Evolutionary conservation across 495 filamentous ascomycete genomes (phyloP), one percentile per base, ranked within the genome.

Genomic region (Neurospora intermedia): DNA sequence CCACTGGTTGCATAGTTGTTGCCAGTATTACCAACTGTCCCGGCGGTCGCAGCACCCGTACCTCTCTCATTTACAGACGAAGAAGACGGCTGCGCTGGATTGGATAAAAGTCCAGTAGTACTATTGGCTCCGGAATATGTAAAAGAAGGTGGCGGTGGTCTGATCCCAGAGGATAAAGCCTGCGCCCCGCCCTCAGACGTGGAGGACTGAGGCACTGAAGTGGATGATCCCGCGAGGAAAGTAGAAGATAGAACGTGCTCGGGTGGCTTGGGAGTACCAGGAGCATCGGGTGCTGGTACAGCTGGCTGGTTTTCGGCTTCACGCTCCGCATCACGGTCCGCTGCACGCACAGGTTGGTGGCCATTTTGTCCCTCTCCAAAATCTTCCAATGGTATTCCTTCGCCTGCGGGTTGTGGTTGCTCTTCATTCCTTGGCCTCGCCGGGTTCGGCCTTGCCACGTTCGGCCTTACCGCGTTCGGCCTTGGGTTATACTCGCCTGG

Each of bases 401-500:
- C 46, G n/a, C 10, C 9, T 54, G 4, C n/a, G 46, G n/a, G 9
- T 2, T 23, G 9, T 23, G 46, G n/a, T 4, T 13, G 31, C 2
- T 31, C 20, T 31, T 31, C 11, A 16, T 59, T 2, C 48, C 11
- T 4, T 59, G 8, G 11, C 18, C 20, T 54, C 2, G 27, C 27
- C 27, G 2, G 1, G 27, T 31, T 31, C 27, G 27, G 27, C 27
- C 27, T 31, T 31, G n/a, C 27, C 27, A 2, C 1, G 27, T 31
- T 31, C 27, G 27, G 27, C 27, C 27, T 31, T 31, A 2, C 1
- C 27, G 4, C n/a, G 10, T 59, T 59, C 27, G 9, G 43, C 43
- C 43, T 3, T 23, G 76, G 77, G 46, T 54, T 1, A 73, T 84
- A 85, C 70, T 83, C 78, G 1, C 83, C 83, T 0, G 82, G 80